Evolutionary conservation across 768 basidiomycete species (phyloP).

Genomic region (Fistulinella prunicolor): DNA sequence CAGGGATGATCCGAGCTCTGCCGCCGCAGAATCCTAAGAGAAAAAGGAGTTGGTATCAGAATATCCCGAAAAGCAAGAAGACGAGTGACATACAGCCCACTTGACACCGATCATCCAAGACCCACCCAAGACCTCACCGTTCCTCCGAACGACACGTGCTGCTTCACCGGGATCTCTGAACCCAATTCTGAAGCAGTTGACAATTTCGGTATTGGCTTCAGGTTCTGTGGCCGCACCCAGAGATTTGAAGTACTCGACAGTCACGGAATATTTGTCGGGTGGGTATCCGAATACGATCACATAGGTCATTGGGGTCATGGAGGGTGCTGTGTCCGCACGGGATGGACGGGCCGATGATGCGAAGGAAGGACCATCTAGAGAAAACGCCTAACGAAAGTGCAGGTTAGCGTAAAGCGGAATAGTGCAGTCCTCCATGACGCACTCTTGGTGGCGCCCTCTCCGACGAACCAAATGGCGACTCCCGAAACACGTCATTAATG

Average conservation of each 20-base stretch:
- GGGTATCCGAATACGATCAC: slow-evolving; percentile 91
- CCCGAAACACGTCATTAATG: slow-evolving; percentile 70
- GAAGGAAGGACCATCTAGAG: slow-evolving; percentile 19
- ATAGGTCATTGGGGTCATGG: slow-evolving; percentile 47
- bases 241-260: slow-evolving; percentile 71
- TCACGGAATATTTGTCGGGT: slow-evolving; percentile 66
- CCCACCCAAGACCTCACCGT: slow-evolving; percentile 73
- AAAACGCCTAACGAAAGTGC: slow-evolving; percentile 14
- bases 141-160: slow-evolving; percentile 74
- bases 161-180: slow-evolving; percentile 72
- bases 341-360: slow-evolving; percentile 12
- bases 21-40: slow-evolving; percentile 57
- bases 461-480: slow-evolving; percentile 35
- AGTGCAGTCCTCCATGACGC: not conserved
- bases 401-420: not conserved
- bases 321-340: slow-evolving; percentile 27
- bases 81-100: slow-evolving; percentile 63
- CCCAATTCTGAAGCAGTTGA: slow-evolving; percentile 81
- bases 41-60: too few relatives aligned
- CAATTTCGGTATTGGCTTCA: slow-evolving; percentile 62
- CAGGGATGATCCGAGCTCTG: slow-evolving; percentile 43
- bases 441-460: slow-evolving; percentile 23
- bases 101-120: slow-evolving; percentile 85
- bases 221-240: slow-evolving; percentile 70
- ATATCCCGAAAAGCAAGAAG: not conserved